A percentile compares a stretch with the other conserved stretches of the same genome.
These are phyloP conservation scores for Leccinum imitatum DNA, from an alignment of 768 basidiomycete genomes.

Conservation along the genomic window DNA sequence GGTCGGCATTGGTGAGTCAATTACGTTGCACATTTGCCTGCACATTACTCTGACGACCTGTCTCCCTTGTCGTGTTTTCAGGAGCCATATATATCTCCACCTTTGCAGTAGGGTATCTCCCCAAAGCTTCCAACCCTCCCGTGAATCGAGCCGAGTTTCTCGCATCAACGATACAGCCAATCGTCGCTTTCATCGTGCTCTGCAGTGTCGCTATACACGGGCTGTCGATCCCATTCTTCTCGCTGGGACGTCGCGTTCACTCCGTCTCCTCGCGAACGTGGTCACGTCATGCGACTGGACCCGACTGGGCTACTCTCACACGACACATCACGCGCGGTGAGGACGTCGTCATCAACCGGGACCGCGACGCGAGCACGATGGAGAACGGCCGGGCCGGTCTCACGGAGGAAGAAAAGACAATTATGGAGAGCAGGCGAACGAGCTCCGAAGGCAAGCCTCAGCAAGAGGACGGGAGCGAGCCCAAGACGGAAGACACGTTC, in stretches of 20 bases:
- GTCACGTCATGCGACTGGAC: conserved; percentile 71
- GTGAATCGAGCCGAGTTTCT: conserved; percentile 63
- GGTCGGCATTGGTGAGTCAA: conserved; percentile 64
- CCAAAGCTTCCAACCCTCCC: conserved; percentile 43
- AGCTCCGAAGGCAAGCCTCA: conserved; percentile 10
- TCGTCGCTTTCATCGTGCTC: conserved; percentile 93
- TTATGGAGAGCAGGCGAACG: conserved; percentile 25
- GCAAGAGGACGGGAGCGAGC: conserved; percentile 9
- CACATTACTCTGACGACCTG: conserved; percentile 2
- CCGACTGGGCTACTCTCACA: conserved; percentile 85
- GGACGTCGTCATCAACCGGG: conserved; percentile 85
- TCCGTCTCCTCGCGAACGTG: conserved; percentile 76
- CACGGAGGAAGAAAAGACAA: conserved; percentile 31
- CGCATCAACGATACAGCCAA: conserved; percentile 80
- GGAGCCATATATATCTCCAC: conserved; percentile 95
- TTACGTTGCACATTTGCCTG: background rate
- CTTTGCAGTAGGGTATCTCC: conserved; percentile 64
- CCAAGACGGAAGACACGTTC: conserved; percentile 10
- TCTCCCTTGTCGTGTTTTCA: conserved; percentile 15
- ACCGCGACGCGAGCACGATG: conserved; percentile 47
- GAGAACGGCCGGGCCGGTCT: conserved; percentile 45
- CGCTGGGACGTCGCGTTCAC: conserved; percentile 89
- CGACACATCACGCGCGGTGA: conserved; percentile 67
- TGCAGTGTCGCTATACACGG: conserved; percentile 87
- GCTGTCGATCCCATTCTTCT: conserved; percentile 92